Conservation (phyloP, 2,329 filamentous ascomycete genomes). For the Thelonectria rubi region DNA sequence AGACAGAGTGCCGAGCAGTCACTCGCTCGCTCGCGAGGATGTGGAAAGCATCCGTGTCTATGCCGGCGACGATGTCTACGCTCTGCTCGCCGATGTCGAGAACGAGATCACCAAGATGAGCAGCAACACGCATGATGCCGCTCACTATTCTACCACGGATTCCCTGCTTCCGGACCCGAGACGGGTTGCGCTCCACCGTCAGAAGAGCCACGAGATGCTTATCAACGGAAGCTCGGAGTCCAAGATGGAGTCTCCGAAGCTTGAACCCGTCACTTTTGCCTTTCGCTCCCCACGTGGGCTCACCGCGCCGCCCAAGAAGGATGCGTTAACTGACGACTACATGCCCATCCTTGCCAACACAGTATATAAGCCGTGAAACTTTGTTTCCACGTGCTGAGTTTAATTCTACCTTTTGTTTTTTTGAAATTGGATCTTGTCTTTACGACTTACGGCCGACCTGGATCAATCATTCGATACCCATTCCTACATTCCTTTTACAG, state of each 20-base stretch:
- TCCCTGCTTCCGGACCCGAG: slow-evolving; percentile 39
- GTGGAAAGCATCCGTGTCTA: slow-evolving; percentile 75
- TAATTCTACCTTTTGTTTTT: slow-evolving; percentile 9
- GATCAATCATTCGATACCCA: slow-evolving; percentile 43
- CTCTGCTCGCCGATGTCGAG: slow-evolving; percentile 73
- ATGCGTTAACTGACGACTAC: slow-evolving; percentile 39
- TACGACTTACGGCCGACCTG: slow-evolving; percentile 42
- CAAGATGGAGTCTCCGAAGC: slow-evolving; percentile 28
- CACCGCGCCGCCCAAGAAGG: slow-evolving; percentile 49
- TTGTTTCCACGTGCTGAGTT: slow-evolving; percentile 11
- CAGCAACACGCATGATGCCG: slow-evolving; percentile 29
- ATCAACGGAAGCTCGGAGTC: slow-evolving; percentile 46
- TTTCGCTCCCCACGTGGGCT: slow-evolving; percentile 47
- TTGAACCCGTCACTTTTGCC: slow-evolving; percentile 38
- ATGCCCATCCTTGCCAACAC: slow-evolving; percentile 58
- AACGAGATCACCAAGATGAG: slow-evolving; percentile 52
- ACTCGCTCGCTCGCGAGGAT: slow-evolving; percentile 49
- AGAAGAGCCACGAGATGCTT: slow-evolving; percentile 62
- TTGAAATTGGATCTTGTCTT: slow-evolving; percentile 7
- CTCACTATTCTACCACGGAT: slow-evolving; percentile 9
- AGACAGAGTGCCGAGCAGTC: slow-evolving; percentile 38
- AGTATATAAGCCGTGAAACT: slow-evolving; percentile 56
- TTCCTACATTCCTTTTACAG: slow-evolving; percentile 23
- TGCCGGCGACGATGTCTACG: slow-evolving; percentile 72
- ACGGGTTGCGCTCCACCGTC: slow-evolving; percentile 55